Conservation (phyloP, 371 early-diverging fungal species). For the Nosema muscidifuracis region DNA sequence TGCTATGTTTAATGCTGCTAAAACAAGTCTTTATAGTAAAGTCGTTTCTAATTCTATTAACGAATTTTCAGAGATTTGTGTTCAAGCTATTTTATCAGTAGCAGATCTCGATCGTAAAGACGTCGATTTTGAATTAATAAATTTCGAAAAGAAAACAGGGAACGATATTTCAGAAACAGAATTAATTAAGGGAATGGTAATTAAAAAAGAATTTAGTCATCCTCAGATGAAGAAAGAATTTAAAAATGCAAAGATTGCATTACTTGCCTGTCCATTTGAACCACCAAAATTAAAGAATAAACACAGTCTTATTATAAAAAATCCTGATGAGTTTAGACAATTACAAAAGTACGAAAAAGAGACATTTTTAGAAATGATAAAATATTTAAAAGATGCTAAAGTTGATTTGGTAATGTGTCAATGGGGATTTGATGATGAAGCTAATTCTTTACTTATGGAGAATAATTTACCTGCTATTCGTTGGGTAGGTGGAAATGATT, state of each 20-base stretch:
- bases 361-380: constrained; percentile 91
- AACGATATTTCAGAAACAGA: constrained; percentile 81
- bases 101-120: constrained; percentile 94
- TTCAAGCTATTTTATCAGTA: constrained; percentile 88
- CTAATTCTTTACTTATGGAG: constrained; percentile 93
- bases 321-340: constrained; percentile 89
- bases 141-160: constrained; percentile 93
- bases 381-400: constrained; percentile 84
- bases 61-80: constrained; percentile 67
- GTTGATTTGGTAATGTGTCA: constrained; percentile 97
- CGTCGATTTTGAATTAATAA: constrained; percentile 97
- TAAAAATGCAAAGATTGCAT: constrained; percentile 86
- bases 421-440: constrained; percentile 99
- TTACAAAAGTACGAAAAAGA: constrained; percentile 85
- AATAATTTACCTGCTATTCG: constrained; percentile 93
- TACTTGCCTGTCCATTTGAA: constrained; percentile 98
- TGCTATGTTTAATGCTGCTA: constrained; percentile 80
- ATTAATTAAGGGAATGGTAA: constrained; percentile 88
- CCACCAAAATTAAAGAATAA: constrained; percentile 99
- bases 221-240: constrained; percentile 96
- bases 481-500: constrained; percentile 99
- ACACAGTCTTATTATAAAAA: constrained; percentile 91
- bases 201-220: constrained; percentile 98
- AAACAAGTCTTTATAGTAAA: constrained; percentile 90
- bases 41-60: constrained; percentile 87